phyloP scores from a whole-genome alignment of 768 basidiomycete species.

The Suillus tomentosus region DNA sequence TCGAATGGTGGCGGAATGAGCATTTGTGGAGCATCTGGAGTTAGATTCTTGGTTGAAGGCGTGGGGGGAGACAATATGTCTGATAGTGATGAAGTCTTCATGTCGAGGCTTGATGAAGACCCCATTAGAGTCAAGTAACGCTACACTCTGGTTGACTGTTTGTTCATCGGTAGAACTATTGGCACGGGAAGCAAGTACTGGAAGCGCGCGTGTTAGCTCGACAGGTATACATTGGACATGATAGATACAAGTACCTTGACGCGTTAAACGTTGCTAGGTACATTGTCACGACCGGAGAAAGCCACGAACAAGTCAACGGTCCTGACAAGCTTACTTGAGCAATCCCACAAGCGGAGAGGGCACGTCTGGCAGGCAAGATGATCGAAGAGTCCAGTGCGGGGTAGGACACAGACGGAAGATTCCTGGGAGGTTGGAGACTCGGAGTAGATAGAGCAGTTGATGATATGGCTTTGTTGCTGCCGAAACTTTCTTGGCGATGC shows the following conservation, averaged over 20 bases:
- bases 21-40: slow-evolving; percentile 22
- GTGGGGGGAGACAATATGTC: slow-evolving; percentile 5
- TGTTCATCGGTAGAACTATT: slow-evolving; percentile 22
- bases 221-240: not conserved
- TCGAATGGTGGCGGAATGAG: slow-evolving; percentile 75
- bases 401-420: no score
- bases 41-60: not conserved
- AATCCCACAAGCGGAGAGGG: no score
- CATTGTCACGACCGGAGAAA: no score
- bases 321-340: no score
- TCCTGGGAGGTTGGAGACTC: no score
- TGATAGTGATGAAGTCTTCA: slow-evolving; percentile 8
- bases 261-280: not conserved
- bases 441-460: no score
- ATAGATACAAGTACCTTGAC: not conserved
- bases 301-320: no score
- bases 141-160: slow-evolving; percentile 25
- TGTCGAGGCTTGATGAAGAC: slow-evolving; percentile 22
- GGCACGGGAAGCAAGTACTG: slow-evolving; percentile 15
- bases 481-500: no score
- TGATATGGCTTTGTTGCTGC: no score
- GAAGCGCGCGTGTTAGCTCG: no score
- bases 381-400: no score
- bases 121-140: slow-evolving; percentile 26
- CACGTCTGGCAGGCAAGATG: no score